These are phyloP conservation scores for Pistacia integerrima DNA, from an alignment of 345 rosid genomes.

Conservation along the genomic window DNA sequence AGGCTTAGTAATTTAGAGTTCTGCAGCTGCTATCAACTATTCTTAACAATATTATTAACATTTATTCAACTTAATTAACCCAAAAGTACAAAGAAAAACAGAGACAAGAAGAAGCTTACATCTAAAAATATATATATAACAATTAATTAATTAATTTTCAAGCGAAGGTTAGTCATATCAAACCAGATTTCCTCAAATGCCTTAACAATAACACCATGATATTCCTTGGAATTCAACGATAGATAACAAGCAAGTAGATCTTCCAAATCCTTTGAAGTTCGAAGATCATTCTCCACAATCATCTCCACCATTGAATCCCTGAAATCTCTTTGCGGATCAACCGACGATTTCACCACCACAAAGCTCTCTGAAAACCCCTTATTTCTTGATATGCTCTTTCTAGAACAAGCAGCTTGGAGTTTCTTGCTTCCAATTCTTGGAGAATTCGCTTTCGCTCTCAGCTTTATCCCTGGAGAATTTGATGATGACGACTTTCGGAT, in stretches of 20 bases:
- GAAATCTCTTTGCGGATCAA: slow-evolving; percentile 80
- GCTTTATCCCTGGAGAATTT: slow-evolving; percentile 42
- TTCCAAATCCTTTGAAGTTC: slow-evolving; percentile 63
- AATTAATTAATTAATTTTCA: slow-evolving; percentile 16
- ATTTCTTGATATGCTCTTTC: slow-evolving; percentile 44
- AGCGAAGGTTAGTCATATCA: slow-evolving; percentile 30
- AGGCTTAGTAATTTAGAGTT: too few species aligned
- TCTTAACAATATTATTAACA: too few species aligned
- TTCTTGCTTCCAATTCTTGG: slow-evolving; percentile 54
- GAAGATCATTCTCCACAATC: slow-evolving; percentile 74
- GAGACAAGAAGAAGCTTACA: too few species aligned
- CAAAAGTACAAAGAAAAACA: too few species aligned
- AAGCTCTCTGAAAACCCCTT: slow-evolving; percentile 39
- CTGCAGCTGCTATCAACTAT: too few species aligned
- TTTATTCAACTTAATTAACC: too few species aligned
- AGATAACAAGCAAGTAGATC: slow-evolving; percentile 87
- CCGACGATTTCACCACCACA: slow-evolving; percentile 64
- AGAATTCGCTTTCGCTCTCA: slow-evolving; percentile 49
- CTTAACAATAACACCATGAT: slow-evolving; percentile 63
- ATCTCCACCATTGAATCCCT: slow-evolving; percentile 89
- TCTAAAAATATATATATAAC: too few species aligned
- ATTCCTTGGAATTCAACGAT: slow-evolving; percentile 63
- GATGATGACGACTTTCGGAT: slow-evolving; percentile 27
- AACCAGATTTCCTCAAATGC: slow-evolving; percentile 83
- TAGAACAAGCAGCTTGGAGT: slow-evolving; percentile 27